Base-by-base conservation (phyloP, 2,329 filamentous ascomycete genomes). In the Trichoderma sp. region DNA sequence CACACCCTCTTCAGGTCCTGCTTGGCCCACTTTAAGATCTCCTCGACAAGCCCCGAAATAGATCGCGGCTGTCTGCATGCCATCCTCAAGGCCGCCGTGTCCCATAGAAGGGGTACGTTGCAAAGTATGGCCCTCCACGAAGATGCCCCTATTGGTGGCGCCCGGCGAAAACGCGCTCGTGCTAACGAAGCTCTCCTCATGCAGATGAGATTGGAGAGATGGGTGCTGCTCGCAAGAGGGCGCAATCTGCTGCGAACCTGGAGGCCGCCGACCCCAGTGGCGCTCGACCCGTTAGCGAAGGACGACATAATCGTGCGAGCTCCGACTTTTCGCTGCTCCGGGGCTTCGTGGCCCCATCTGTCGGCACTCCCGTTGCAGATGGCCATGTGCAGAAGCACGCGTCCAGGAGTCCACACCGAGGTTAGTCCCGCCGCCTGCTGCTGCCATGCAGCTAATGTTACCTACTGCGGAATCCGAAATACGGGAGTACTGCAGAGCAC, bases 1-100 rank as follows among this genome's bases (percentile, higher is more conserved):
- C 88, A 91, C 72, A 78, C 84, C 56, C 81, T 85, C 69, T 91
- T 90, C 70, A 84, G 89, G 66, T 83, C 89, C 17, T 90, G 87
- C 70, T 83, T 94, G 67, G 86, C 87, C 67, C 87, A 89, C 62
- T 90, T 92, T 74, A 89, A 90, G 74, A 89, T 90, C 30, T 92
- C 92, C 6, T 80, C 85, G 50, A 85, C 87, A 65, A 85, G 85
- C 41, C 86, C 90, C 5, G 90, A 93, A 71, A 89, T 85, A 68
- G 88, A 91, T 70, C 88, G 90, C 73, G 85, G 87, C 71, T 93
- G 91, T 74, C 83, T 98, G 50, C 89, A 89, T 57, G 83, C 88
- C 26, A 89, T 97, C 69, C 78, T 97, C 65, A 85, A 88, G 72
- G 87, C 88, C 44, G 86, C 93, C 44, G 85, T 95, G 69, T 78